Conservation (phyloP, 768 basidiomycete species). For the Myochromella boudieri region DNA sequence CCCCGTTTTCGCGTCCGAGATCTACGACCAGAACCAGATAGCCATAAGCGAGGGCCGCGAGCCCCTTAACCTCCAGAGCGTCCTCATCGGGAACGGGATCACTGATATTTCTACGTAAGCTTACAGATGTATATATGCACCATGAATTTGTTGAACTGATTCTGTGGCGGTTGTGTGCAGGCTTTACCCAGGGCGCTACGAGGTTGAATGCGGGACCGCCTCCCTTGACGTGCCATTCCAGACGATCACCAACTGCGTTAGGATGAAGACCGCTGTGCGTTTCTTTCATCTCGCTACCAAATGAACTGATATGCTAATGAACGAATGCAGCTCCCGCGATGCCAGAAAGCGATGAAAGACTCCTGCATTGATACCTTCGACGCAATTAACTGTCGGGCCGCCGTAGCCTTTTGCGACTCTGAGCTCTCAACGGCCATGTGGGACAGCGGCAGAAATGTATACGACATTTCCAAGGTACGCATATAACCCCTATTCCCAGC, state of each 20-base stretch:
- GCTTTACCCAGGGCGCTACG: slow-evolving; percentile 49
- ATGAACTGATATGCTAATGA: not conserved
- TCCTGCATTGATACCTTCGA: slow-evolving; percentile 70
- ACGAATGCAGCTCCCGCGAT: slow-evolving; percentile 59
- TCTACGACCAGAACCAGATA: slow-evolving; percentile 68
- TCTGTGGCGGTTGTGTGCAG: slow-evolving; percentile 21
- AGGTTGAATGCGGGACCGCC: slow-evolving; percentile 61
- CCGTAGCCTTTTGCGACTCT: slow-evolving; percentile 62
- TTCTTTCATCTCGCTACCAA: not conserved
- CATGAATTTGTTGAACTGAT: not conserved
- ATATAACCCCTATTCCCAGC: not conserved
- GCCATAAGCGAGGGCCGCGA: slow-evolving; percentile 46
- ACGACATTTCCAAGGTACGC: slow-evolving; percentile 23
- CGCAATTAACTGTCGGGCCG: slow-evolving; percentile 63
- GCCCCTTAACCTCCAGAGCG: slow-evolving; percentile 66
- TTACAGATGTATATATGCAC: slow-evolving; percentile 24
- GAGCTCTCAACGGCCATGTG: slow-evolving; percentile 43
- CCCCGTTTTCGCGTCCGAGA: slow-evolving; percentile 74
- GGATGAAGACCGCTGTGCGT: slow-evolving; percentile 58
- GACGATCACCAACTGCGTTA: slow-evolving; percentile 52
- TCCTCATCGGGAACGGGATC: slow-evolving; percentile 67
- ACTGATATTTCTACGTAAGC: slow-evolving; percentile 46
- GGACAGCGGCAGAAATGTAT: slow-evolving; percentile 34
- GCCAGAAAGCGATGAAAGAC: slow-evolving; percentile 53
- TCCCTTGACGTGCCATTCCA: slow-evolving; percentile 54